Percentiles rank a stretch among this genome's conserved stretches.
Evolutionary conservation across 768 basidiomycete species (phyloP).

Genomic region (Phanerochaete sordida): DNA sequence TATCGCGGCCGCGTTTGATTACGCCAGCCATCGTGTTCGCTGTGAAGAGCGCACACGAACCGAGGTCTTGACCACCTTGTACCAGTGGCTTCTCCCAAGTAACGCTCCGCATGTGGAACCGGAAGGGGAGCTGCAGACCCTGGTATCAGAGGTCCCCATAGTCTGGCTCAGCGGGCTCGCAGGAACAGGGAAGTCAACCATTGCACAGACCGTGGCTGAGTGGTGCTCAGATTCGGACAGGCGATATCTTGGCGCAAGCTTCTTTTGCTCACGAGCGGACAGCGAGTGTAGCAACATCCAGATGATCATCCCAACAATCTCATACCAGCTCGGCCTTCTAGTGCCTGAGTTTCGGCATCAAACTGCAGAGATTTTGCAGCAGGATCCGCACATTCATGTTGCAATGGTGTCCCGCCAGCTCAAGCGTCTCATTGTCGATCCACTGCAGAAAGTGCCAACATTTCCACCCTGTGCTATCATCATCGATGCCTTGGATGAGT

Average conservation of each 20-base stretch:
- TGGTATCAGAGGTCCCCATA: too few relatives aligned
- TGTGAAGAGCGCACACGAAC: too few relatives aligned
- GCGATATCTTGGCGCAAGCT: background rate
- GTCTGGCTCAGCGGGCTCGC: background rate
- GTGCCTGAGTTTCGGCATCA: background rate
- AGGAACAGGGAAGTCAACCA: background rate
- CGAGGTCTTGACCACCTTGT: too few relatives aligned
- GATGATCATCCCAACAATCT: background rate
- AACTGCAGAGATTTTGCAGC: background rate
- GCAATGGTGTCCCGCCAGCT: background rate
- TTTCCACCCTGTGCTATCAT: slow-evolving; percentile 3
- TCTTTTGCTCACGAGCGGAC: background rate
- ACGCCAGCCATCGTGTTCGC: too few relatives aligned
- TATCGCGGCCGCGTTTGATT: too few relatives aligned
- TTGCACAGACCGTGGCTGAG: background rate
- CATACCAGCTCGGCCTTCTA: background rate
- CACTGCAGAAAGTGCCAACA: background rate
- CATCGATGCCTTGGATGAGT: slow-evolving; percentile 19
- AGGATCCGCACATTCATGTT: background rate
- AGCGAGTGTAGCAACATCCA: background rate
- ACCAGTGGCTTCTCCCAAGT: too few relatives aligned
- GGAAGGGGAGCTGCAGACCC: too few relatives aligned
- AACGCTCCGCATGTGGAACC: too few relatives aligned
- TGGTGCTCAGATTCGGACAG: background rate
- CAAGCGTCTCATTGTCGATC: slow-evolving; percentile 11